Evolutionary conservation across 2,329 filamentous ascomycete genomes (phyloP).

Genomic region (Verticillium longisporum): DNA sequence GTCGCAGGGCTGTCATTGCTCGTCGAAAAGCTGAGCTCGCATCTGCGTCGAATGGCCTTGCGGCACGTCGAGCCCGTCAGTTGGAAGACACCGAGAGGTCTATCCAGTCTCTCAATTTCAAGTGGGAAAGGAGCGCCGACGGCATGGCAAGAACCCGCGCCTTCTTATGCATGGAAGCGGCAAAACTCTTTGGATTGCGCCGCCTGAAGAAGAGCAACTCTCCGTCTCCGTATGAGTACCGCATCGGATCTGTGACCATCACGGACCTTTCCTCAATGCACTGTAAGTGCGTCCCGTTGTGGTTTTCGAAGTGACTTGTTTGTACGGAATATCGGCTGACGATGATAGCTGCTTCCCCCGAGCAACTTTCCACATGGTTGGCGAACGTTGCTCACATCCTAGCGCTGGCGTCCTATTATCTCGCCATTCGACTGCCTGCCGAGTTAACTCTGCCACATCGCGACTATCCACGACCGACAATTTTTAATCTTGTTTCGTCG

Average conservation of each 20-base stretch:
- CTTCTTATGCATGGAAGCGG: conserved; percentile 78
- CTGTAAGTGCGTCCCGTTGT: conserved; percentile 42
- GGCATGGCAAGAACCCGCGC: conserved; percentile 69
- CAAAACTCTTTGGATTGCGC: conserved; percentile 71
- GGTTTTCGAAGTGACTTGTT: background rate
- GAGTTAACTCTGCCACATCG: conserved; percentile 83
- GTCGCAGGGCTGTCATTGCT: conserved; percentile 50
- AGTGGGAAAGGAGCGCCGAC: conserved; percentile 68
- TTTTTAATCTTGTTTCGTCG: conserved; percentile 69
- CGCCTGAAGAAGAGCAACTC: conserved; percentile 48
- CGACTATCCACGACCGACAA: conserved; percentile 79
- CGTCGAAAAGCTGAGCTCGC: conserved; percentile 53
- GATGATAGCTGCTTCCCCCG: conserved; percentile 55
- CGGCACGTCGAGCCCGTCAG: conserved; percentile 52
- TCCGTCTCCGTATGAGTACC: conserved; percentile 60
- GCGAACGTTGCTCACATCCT: conserved; percentile 77
- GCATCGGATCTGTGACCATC: conserved; percentile 70
- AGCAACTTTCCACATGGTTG: conserved; percentile 73
- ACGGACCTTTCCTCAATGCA: conserved; percentile 77
- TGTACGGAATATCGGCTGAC: conserved; percentile 17
- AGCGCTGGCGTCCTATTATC: conserved; percentile 78
- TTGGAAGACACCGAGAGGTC: conserved; percentile 62
- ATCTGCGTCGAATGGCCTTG: conserved; percentile 41
- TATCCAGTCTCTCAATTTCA: conserved; percentile 58
- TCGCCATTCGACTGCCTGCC: conserved; percentile 79